Percentiles rank a stretch among this genome's conserved stretches.
Evolutionary conservation across 768 basidiomycete genomes (phyloP).

Genomic region (Paxillus involutus): DNA sequence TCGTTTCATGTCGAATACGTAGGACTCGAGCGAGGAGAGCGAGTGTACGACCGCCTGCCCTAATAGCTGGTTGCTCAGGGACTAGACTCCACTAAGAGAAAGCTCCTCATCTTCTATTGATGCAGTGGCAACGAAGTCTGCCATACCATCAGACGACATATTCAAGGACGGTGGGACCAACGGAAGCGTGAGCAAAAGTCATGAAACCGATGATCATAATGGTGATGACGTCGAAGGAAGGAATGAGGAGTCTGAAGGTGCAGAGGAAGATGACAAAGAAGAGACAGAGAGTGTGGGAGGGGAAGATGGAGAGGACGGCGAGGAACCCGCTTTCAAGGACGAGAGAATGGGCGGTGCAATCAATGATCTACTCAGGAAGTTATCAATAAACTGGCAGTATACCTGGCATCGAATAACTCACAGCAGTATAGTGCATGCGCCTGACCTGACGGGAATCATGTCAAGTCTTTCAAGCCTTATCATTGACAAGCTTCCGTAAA

Average conservation of each 20-base stretch:
- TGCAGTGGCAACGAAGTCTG: conserved; percentile 89
- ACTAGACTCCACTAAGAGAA: conserved; percentile 47
- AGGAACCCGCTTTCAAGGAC: conserved; percentile 91
- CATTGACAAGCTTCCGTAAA: conserved; percentile 87
- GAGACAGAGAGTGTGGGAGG: not conserved
- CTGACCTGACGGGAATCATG: no score
- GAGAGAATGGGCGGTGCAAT: conserved; percentile 72
- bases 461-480: conserved; percentile 88
- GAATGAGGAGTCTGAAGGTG: conserved; percentile 6
- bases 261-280: not conserved
- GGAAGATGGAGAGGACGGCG: no score
- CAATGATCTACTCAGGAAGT: conserved; percentile 78
- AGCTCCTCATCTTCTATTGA: conserved; percentile 81
- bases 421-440: no score
- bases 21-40: conserved; percentile 74
- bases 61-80: conserved; percentile 42
- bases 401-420: no score
- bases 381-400: no score
- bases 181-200: conserved; percentile 13
- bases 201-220: not conserved
- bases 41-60: conserved; percentile 92
- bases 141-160: conserved; percentile 48
- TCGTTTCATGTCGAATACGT: conserved; percentile 88
- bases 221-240: conserved; percentile 5
- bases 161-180: conserved; percentile 10